Base-by-base conservation (phyloP, 169 alveolate species). In the Plasmodium vivax region DNA sequence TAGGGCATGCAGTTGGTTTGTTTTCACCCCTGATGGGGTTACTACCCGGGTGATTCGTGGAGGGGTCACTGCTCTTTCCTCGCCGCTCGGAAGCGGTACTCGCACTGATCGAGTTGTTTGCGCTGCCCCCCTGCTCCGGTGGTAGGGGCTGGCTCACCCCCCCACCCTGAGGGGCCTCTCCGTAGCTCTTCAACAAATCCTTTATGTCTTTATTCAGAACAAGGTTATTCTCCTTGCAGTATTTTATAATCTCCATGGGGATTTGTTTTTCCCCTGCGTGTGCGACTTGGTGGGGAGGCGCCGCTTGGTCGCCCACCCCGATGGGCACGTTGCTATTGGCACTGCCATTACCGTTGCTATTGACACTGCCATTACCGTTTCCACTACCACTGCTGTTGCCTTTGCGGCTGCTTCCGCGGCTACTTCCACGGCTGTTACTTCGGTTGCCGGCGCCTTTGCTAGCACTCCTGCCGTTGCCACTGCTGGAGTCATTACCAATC, bases 201-300 rank as follows among this genome's bases (percentile, higher is more conserved):
- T 54, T 82, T 82, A 30, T 51, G 19, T 82, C 80, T 1, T 82
- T 38, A 23, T 10, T 54, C 54, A 45, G 16, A n/a, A 51, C 14
- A 30, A 82, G 34, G 23, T 82, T 82, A 38, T 82, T 82, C 51
- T 82, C 77, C 56, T 82, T 82, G 51, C 88, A 82, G 51, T 47
- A 82, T 14, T 23, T 82, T 82, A 54, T 23, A 2, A 51, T 82
- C 14, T 82, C 88, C 23, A 38, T 27, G n/a, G 77, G 54, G 54
- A 82, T 58, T 23, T 47, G 9, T 14, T 54, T 54, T 12, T 54
- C 88, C 85, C 34, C 27, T 30, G 19, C 23, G 84, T 9, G 23
- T 38, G 5, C 58, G 10, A 1, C 56, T 2, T 38, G 38, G 56
- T 19, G 47, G 5, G 19, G n/a, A 19, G 58, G 32, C 10, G 12